Conservation (phyloP, 2,329 filamentous ascomycete genomes). For the Colletotrichum destructivum region DNA sequence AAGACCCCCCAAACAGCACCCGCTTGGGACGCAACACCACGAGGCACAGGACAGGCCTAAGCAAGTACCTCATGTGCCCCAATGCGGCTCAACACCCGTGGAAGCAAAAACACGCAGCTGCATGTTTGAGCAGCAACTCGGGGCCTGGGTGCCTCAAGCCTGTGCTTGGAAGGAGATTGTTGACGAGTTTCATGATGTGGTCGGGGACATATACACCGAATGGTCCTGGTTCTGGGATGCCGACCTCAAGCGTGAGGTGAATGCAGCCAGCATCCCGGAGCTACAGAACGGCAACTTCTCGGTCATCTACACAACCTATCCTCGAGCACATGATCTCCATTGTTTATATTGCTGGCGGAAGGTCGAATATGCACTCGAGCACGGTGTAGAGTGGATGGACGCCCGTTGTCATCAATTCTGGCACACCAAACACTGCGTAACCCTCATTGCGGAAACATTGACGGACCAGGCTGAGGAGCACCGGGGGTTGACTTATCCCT, state of each 20-base stretch:
- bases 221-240: conserved; percentile 6
- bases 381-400: conserved; percentile 12
- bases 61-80: background rate
- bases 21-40: background rate
- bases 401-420: conserved; percentile 15
- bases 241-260: conserved; percentile 2
- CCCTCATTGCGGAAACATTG: background rate
- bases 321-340: conserved; percentile 9
- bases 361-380: conserved; percentile 14
- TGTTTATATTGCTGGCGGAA: conserved; percentile 10
- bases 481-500: background rate
- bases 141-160: background rate
- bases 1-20: background rate
- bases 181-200: background rate
- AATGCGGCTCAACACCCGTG: background rate
- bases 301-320: conserved; percentile 5
- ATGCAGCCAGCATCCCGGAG: background rate
- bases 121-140: conserved; percentile 3
- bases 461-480: background rate
- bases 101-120: background rate
- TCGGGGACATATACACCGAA: conserved; percentile 1
- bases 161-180: conserved; percentile 15
- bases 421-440: conserved; percentile 20
- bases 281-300: conserved; percentile 13
- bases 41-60: background rate